Evolutionary conservation across 2,329 filamentous ascomycete species (phyloP).

Genomic region (Graphiopsis chlorocephala): DNA sequence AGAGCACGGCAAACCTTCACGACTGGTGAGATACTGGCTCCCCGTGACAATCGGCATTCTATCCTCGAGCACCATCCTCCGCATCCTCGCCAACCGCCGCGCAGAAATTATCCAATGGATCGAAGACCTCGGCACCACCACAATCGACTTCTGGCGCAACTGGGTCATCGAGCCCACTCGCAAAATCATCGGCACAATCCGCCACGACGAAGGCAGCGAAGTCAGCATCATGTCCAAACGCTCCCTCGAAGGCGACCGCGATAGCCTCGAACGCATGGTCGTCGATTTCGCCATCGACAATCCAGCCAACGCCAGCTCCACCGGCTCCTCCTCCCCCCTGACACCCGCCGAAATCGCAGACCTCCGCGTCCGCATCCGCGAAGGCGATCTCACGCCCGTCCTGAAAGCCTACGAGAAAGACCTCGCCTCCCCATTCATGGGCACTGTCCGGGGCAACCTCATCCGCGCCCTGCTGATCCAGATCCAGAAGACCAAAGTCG

Average conservation of each 20-base stretch:
- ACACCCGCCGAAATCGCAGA: constrained; percentile 68
- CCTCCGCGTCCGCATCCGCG: constrained; percentile 75
- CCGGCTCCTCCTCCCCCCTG: constrained; percentile 46
- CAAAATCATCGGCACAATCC: constrained; percentile 85
- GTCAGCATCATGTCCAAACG: constrained; percentile 96
- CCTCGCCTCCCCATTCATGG: constrained; percentile 74
- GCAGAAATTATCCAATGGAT: constrained; percentile 80
- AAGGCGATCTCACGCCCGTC: constrained; percentile 91
- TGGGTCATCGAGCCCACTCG: constrained; percentile 87
- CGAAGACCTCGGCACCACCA: constrained; percentile 71
- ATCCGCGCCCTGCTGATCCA: constrained; percentile 90
- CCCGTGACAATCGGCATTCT: constrained; percentile 68
- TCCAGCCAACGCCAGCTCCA: constrained; percentile 53
- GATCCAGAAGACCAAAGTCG: constrained; percentile 98
- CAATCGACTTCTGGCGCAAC: constrained; percentile 89
- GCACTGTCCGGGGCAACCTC: constrained; percentile 80
- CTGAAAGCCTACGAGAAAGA: constrained; percentile 89
- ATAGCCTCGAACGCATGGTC: constrained; percentile 95
- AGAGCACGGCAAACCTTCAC: constrained; percentile 72
- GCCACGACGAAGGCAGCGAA: constrained; percentile 87
- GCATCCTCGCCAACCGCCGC: constrained; percentile 69
- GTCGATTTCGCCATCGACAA: constrained; percentile 90
- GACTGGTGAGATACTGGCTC: constrained; percentile 82
- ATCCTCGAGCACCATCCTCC: constrained; percentile 83
- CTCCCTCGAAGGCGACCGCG: constrained; percentile 83